Base-by-base conservation (phyloP, 805 yeast species). In the Cyberlindnera veronae region DNA sequence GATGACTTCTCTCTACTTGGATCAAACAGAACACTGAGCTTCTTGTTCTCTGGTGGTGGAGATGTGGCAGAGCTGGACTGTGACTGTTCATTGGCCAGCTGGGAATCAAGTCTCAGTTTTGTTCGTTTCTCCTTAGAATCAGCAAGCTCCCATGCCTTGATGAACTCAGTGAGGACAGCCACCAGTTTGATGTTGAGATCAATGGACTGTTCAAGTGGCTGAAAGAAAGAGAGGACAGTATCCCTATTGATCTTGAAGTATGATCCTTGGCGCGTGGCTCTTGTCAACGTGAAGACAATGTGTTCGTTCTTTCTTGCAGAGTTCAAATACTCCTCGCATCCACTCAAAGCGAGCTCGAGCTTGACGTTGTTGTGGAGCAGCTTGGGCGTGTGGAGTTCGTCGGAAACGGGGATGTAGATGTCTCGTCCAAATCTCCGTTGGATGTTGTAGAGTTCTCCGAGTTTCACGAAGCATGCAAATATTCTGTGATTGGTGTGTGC, bases 401-500 rank as follows among this genome's bases (percentile, higher is more conserved):
- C 57, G 22, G 55, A 45, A 39, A 64, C 63, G 3, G 72, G 64
- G 4, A 67, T 44, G 45, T 63, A 71, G 13, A 66, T 49, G 27
- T 64, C 69, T 41, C 74, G 58, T 1, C 74, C 76, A 37, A 68
- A 56, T 32, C 61, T 61, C 29, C 76, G 58, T 13, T 67, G 46
- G 1, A 67, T 56, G 14, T 66, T 54, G 46, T 71, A 71, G 18
- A 71, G 43, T 36, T 73, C 78, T 38, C 70, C 67, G 23, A 72
- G 51, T 31, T 74, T 57, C 7, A 53, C 39, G 24, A 48, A 45
- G 11, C 42, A 51, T 13, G 74, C 64, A 41, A 75, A 66, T 4
- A 75, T 58, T 42, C 72, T 62, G 48, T 78, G 83, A 29, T 74
- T 50, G 0, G 75, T 55, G 42, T 60, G 65, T n/a, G 60, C 52